Percentiles rank a stretch among this genome's conserved stretches.
These are phyloP conservation scores for Diddensiella transvaalensis DNA, from an alignment of 805 yeast species.

Conservation along the genomic window DNA sequence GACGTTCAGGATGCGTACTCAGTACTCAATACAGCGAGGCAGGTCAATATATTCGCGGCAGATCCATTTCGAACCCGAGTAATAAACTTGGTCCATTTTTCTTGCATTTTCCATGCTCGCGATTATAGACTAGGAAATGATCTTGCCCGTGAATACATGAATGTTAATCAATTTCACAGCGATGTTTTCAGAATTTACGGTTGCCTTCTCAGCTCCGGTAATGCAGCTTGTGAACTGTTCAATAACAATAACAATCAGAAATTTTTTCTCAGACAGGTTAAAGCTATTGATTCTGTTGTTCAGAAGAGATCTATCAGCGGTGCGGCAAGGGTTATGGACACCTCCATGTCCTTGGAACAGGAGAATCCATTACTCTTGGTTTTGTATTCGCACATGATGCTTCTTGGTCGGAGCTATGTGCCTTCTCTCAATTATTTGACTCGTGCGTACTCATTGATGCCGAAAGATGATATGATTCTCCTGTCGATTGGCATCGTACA, in stretches of 20 bases:
- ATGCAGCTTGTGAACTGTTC: conserved; percentile 53
- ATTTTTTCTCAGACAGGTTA: conserved; percentile 81
- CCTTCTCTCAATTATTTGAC: conserved; percentile 77
- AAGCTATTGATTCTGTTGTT: conserved; percentile 76
- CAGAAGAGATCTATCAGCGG: conserved; percentile 59
- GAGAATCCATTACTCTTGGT: conserved; percentile 64
- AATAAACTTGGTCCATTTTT: conserved; percentile 62
- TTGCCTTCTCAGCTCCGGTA: conserved; percentile 62
- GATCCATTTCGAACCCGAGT: conserved; percentile 57
- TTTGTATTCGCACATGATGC: conserved; percentile 75
- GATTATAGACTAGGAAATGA: conserved; percentile 56
- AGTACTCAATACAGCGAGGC: conserved; percentile 68
- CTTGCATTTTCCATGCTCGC: conserved; percentile 47
- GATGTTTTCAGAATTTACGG: conserved; percentile 62
- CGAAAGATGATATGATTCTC: conserved; percentile 75
- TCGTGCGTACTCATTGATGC: conserved; percentile 62
- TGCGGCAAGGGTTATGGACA: conserved; percentile 60
- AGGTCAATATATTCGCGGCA: conserved; percentile 66
- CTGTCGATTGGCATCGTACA: conserved; percentile 75
- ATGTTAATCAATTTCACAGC: conserved; percentile 72
- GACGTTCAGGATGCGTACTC: conserved; percentile 60
- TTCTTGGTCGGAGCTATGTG: conserved; percentile 75
- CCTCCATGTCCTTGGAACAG: conserved; percentile 23
- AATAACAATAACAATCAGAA: conserved; percentile 85
- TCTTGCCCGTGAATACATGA: conserved; percentile 59